Conservation (phyloP, 1,284 basidiomycete species). For the Apiotrichum sp. region DNA sequence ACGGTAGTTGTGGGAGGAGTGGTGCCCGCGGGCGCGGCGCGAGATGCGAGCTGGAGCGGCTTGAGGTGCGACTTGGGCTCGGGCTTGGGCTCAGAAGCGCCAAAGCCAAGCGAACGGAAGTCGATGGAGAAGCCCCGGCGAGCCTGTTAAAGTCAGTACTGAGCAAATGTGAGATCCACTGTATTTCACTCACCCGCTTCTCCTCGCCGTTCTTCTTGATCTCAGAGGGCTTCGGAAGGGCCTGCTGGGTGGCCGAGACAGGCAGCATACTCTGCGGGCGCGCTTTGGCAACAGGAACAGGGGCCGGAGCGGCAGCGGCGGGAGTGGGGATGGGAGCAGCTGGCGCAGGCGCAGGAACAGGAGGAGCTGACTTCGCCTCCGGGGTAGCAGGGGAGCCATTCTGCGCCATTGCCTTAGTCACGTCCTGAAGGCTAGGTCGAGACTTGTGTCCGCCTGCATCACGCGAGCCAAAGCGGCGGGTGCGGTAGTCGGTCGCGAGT, state of each 20-base stretch:
- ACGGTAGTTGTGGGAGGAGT: not conserved
- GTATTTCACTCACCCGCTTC: constrained; percentile 22
- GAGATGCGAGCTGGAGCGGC: constrained; percentile 27
- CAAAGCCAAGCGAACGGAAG: constrained; percentile 42
- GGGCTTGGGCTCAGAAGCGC: constrained; percentile 16
- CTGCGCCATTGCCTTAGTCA: constrained; percentile 11
- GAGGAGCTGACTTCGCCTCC: not conserved
- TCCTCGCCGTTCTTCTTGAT: constrained; percentile 12
- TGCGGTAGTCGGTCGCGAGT: constrained; percentile 73
- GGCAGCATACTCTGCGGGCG: constrained; percentile 13
- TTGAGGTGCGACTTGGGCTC: constrained; percentile 25
- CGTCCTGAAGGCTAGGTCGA: constrained; percentile 7
- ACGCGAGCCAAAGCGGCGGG: constrained; percentile 20
- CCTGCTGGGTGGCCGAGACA: not conserved
- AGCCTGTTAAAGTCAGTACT: constrained; percentile 15
- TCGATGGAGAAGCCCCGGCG: constrained; percentile 44
- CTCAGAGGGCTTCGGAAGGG: not conserved
- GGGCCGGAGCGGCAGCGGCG: not conserved
- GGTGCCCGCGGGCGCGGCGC: constrained; percentile 8
- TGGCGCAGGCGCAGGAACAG: not conserved
- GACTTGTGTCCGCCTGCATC: not conserved
- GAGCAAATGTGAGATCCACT: too few species aligned
- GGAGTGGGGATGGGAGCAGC: not conserved
- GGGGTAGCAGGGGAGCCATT: not conserved
- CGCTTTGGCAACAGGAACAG: not conserved